Percentiles rank a stretch among this genome's conserved stretches.
Conservation (phyloP, 2,329 filamentous ascomycete genomes). For the Lecanicillium sp. region DNA sequence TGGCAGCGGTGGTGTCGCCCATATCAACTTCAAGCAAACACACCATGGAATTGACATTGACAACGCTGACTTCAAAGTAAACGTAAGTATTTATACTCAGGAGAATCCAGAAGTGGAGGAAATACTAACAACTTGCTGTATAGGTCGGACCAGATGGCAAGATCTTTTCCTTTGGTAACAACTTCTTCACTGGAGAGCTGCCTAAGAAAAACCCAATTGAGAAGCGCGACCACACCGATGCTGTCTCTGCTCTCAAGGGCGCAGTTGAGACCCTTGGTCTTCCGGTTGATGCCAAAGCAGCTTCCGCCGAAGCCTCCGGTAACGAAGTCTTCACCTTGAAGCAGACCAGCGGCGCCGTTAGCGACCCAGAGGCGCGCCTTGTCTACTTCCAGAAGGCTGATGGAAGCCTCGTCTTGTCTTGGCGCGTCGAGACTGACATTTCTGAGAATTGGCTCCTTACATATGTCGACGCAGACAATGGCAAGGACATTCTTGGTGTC, state of each 20-base stretch:
- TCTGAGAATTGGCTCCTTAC: conserved; percentile 49
- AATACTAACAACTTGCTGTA: too few species aligned
- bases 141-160: conserved; percentile 30
- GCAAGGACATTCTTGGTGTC: conserved; percentile 40
- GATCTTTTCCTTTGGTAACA: conserved; percentile 50
- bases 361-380: conserved; percentile 45
- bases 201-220: conserved; percentile 26
- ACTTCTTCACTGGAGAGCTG: conserved; percentile 32
- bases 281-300: conserved; percentile 18
- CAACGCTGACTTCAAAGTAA: conserved; percentile 53
- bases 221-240: conserved; percentile 33
- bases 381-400: conserved; percentile 44
- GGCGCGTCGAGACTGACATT: conserved; percentile 52
- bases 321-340: conserved; percentile 30
- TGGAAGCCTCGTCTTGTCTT: conserved; percentile 38
- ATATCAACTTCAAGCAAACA: conserved; percentile 53
- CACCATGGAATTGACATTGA: conserved; percentile 50
- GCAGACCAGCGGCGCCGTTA: conserved; percentile 37
- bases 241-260: conserved; percentile 34
- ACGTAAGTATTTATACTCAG: conserved; percentile 36
- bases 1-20: conserved; percentile 44
- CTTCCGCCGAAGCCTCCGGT: conserved; percentile 18
- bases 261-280: conserved; percentile 25
- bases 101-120: rapidly evolving
- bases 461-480: conserved; percentile 43